These are phyloP conservation scores for Blastocystis sp. DNA, from an alignment of 352 stramenopile genomes.

Conservation along the genomic window DNA sequence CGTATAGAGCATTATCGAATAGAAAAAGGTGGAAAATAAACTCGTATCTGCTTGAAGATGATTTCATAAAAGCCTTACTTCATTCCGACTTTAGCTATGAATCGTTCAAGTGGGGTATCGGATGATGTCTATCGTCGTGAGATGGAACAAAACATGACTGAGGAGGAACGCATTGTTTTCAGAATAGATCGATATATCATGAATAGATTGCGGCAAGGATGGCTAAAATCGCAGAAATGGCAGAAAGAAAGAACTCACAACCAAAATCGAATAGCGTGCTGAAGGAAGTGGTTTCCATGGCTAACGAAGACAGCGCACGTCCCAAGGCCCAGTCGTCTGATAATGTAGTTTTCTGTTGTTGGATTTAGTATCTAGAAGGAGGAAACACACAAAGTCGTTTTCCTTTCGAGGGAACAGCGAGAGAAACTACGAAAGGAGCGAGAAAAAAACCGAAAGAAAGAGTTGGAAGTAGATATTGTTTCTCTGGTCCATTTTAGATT, in stretches of 20 bases:
- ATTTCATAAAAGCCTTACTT: not conserved
- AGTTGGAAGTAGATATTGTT: not conserved
- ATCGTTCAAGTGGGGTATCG: not conserved
- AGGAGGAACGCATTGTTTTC: conserved; percentile 44
- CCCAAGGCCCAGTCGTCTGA: not conserved
- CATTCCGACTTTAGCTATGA: not conserved
- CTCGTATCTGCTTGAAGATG: not conserved
- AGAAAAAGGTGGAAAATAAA: not conserved
- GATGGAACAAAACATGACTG: conserved; percentile 53
- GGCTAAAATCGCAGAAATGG: conserved; percentile 53
- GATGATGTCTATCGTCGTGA: conserved; percentile 10
- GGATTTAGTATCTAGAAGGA: not conserved
- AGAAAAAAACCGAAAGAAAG: conserved; percentile 7
- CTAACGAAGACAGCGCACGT: not conserved
- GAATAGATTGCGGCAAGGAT: conserved; percentile 48
- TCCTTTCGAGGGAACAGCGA: conserved; percentile 42
- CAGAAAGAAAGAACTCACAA: not conserved
- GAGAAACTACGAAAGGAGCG: conserved; percentile 20
- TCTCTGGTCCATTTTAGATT: not conserved
- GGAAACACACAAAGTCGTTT: conserved; percentile 6
- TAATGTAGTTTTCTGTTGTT: not conserved
- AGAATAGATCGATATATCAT: not conserved
- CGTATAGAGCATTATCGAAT: not conserved
- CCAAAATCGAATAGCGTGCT: not conserved
- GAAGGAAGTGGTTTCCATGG: not conserved